Conservation (phyloP, 345 rosid genomes). For the Dovyalis caffra region DNA sequence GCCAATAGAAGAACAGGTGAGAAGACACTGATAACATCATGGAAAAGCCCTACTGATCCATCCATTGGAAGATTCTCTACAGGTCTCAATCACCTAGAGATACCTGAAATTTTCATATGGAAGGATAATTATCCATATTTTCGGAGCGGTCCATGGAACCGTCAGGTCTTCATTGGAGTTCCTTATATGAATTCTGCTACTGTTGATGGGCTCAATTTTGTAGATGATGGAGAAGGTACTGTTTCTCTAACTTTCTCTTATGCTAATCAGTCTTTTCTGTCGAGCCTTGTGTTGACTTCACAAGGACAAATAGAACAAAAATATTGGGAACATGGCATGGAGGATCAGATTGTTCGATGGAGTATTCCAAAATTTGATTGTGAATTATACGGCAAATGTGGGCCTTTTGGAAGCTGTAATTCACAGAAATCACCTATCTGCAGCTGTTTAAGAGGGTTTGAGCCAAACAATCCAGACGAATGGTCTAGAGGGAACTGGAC, state of each 20-base stretch:
- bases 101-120: constrained; percentile 43
- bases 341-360: neutral
- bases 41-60: constrained; percentile 53
- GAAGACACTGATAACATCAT: constrained; percentile 34
- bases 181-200: constrained; percentile 20
- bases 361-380: constrained; percentile 18
- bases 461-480: constrained; percentile 36
- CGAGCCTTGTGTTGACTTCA: constrained; percentile 24
- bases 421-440: constrained; percentile 33
- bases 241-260: constrained; percentile 8
- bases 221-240: constrained; percentile 27
- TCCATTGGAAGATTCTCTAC: constrained; percentile 38
- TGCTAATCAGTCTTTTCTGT: constrained; percentile 10
- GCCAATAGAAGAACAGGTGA: constrained; percentile 21
- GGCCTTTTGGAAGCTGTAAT: constrained; percentile 42
- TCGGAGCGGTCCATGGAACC: constrained; percentile 63
- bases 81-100: constrained; percentile 24
- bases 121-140: constrained; percentile 30
- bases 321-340: constrained; percentile 23
- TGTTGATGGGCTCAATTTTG: constrained; percentile 28
- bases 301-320: constrained; percentile 27
- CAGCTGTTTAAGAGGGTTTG: constrained; percentile 51
- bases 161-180: constrained; percentile 38
- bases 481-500: constrained; percentile 46
- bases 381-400: constrained; percentile 52